Base-by-base conservation (phyloP, 352 stramenopile genomes). In the Phytophthora colocasiae region DNA sequence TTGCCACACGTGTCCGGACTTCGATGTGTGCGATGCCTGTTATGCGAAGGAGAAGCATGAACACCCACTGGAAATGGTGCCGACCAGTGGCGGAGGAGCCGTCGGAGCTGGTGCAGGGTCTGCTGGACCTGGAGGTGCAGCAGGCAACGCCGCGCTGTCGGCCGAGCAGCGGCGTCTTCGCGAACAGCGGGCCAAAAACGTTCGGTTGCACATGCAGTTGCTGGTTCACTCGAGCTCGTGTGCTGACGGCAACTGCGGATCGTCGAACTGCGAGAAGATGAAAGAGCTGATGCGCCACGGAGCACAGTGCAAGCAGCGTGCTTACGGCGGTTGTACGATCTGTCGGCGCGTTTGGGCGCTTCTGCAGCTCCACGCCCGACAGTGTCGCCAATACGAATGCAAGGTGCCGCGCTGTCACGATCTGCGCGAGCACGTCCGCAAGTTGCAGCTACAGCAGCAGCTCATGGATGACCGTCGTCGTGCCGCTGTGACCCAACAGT, bases 211-310 rank as follows among this genome's bases (percentile, higher is more conserved):
- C 79, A 99, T 99, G 97, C 97, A 98, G 75, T 81, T 99, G 49
- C 78, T 99, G n/a, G 84, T 97, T 63, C 97, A 99, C 78, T 97
- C 97, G 36, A 98, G 95, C 43, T 97, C 87, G 14, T 99, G 97
- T 66, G 81, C 73, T 6, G 90, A 97, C 40, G 73, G 87, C 32
- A 96, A 97, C 39, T 99, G 97, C 71, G 86, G 91, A 24, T 98
- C 94, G 39, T 93, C 88, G 9, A 99, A 99, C 77, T 99, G 97
- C 85, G 92, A 93, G 46, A 99, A 99, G 83, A 99, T 99, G 97
- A 99, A 99, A 81, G 89, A 98, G 66, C 77, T 99, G 17, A 92
- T 99, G 74, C 96, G 96, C 29, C 97, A 99, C 69, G 96, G 94
- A 45, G 75, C 87, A n/a, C 86, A 96, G 58, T 99, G 97, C 82